Percentiles rank a stretch among this genome's conserved stretches.
These are phyloP conservation scores for Solanum hybrid DNA, from an alignment of 305 asterid species.

Conservation along the genomic window DNA sequence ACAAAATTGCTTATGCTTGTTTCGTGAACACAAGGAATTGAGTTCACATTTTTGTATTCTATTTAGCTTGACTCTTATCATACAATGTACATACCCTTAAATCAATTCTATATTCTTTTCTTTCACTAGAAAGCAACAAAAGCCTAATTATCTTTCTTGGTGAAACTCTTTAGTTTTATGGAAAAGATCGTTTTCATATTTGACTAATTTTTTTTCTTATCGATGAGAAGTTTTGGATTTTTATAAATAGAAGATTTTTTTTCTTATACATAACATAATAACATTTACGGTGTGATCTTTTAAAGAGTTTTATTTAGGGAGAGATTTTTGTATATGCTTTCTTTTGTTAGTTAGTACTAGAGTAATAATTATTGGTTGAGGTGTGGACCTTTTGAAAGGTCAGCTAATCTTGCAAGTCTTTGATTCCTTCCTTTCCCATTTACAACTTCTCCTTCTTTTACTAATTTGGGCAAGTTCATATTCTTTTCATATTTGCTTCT, in stretches of 20 bases:
- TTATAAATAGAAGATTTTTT: neutral
- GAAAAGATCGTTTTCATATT: neutral
- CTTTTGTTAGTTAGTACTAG: neutral
- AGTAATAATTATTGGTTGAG: neutral
- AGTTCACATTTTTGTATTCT: neutral
- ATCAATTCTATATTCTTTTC: neutral
- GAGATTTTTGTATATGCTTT: neutral
- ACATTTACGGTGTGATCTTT: neutral
- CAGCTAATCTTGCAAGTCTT: neutral
- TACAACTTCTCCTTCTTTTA: neutral
- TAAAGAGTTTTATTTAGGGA: neutral
- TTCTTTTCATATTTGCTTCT: neutral
- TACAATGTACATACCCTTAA: neutral
- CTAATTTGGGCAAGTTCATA: neutral
- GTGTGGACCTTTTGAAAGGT: neutral
- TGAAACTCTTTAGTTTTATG: neutral
- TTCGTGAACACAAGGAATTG: neutral
- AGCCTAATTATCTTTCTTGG: neutral
- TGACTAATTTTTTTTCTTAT: neutral
- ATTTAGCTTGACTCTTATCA: neutral
- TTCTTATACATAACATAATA: too few relatives aligned
- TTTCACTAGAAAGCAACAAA: neutral
- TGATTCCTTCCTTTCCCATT: neutral
- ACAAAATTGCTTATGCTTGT: neutral
- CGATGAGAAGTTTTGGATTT: neutral